Base-by-base conservation (phyloP, 805 yeast genomes). In the Metschnikowia cubensis region DNA sequence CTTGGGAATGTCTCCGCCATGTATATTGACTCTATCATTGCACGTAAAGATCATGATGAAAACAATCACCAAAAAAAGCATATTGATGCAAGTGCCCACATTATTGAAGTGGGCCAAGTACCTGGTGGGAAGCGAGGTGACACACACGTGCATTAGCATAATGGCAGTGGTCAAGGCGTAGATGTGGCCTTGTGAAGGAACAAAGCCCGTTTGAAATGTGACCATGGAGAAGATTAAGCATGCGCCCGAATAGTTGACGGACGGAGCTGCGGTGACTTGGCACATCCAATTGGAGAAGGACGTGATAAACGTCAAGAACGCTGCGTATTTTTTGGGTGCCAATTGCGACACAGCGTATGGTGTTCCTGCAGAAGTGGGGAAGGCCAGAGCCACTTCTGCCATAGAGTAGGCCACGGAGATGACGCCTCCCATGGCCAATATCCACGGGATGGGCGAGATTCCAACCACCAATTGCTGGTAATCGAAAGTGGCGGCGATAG, bases 301-400 rank as follows among this genome's bases (percentile, higher is more conserved):
- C 7, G 82, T 80, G 44, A 76, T 60, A 86, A 86, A 83, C 5
- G 87, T 79, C 45, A 80, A 67, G 21, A 80, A 63, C 0, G 85
- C 79, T 15, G 77, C 77, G 63, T 59, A 68, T 55, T 70, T 71
- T 20, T 77, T 78, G 13, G 87, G 87, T 3, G 87, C 78, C 54
- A 83, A 67, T 58, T 81, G 81, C 2, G 81, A 75, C 1, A 83
- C 83, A 51, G 89, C 87, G 57, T 84, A 84, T 44, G 85, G 86
- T 7, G 85, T 75, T 42, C 89, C 89, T 25, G 86, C 80, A 10
- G 84, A 73, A 6, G 86, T 83, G 36, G 89, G 89, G 68, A 80
- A 80, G 5, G 86, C 82, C 22, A 81, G 74, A 11, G 85, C 77
- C 32, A 84, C 71, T 60, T 84, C 89, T 0, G 87, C 86, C 78